Evolutionary conservation across 495 filamentous ascomycete genomes (phyloP), one percentile per base, ranked within the genome.

Genomic region (Aspergillus biplanus): DNA sequence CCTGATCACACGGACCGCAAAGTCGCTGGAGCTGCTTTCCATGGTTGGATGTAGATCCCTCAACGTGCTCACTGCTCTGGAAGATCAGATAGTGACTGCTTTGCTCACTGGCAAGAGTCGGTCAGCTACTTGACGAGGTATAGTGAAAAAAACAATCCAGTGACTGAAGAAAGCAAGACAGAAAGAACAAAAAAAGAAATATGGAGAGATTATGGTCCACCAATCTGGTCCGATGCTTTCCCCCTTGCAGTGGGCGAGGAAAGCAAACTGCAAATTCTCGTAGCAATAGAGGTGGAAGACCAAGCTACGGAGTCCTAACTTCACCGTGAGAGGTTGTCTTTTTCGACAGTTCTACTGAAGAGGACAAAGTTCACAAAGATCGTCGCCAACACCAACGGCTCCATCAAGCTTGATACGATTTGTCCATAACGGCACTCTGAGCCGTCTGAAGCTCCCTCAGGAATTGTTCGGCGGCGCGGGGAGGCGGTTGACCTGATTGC

Each of bases 381-480:
- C 37, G 33, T 13, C 34, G 50, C 61, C 61, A 48, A 16, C 60
- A 39, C 58, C 11, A 61, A 34, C 49, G 58, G 60, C 67, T 61
- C 62, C 66, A 63, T 67, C 54, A 55, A 56, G 33, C 15, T n/a
- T 16, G 52, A 59, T 49, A 48, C 58, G 59, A 68, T 62, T 68
- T 68, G 66, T 65, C 34, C 48, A 33, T 5, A 1, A 11, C 34
- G 6, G 58, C 16, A 13, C 31, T 61, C 34, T 37, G 53, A 27
- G 39, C 44, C 49, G 33, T 57, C 33, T 53, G 44, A 27, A 27
- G 21, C 21, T 27, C 21, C 21, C 21, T 27, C 21, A 46, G n/a
- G 32, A 48, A 62, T 66, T 15, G 61, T 69, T 69, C 61, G 67
- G 67, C 62, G 57, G 58, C 67, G 63, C 67, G 64, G 67, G 66